Base-by-base conservation (phyloP, 2,329 filamentous ascomycete species). In the Aphanoascus verrucosus region DNA sequence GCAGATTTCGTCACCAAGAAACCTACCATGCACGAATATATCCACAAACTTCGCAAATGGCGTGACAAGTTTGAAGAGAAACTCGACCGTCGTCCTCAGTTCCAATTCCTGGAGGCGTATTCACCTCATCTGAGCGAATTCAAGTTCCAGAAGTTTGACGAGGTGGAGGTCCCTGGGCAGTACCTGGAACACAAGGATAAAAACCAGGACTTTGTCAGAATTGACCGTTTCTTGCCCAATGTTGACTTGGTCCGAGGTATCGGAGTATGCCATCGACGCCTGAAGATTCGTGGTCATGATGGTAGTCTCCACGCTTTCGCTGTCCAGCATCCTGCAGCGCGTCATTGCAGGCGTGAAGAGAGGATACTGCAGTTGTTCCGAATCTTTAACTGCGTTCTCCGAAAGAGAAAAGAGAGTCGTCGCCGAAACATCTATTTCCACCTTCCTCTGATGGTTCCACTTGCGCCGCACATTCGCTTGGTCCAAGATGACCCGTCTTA, bases 141-240 rank as follows among this genome's bases (percentile, higher is more conserved):
- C 77, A 81, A 88, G 38, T 98, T 95, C 75, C 84, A 93, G 67
- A 97, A 96, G 69, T 96, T 98, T 61, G 93, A 99, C 64, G 94
- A 98, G 63, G 91, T 99, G 11, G 93, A 99, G 70, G 83, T 99
- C 35, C 94, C 94, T 2, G 93, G 93, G 0, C 93, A 99, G 67
- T 99, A 99, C 68, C 74, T 96, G 58, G 84, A 94, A 66, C 93
- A 96, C 72, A 94, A 93, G 69, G 94, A 99, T 64, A 98, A 97
- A 79, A 98, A 98, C 68, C 89, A 94, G 63, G 93, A 98, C 68
- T 98, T 99, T 66, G 85, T 98, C 60, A 85, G 90, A 44, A 97
- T 98, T 60, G 94, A 98, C 68, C 85, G 91, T 20, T 98, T 98
- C 80, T 72, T 98, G 62, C 90, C 94, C 8, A 87, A 93, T 59